These are phyloP conservation scores for Choanephora cucurbitarum DNA, from an alignment of 371 early-diverging fungal species.

Conservation along the genomic window DNA sequence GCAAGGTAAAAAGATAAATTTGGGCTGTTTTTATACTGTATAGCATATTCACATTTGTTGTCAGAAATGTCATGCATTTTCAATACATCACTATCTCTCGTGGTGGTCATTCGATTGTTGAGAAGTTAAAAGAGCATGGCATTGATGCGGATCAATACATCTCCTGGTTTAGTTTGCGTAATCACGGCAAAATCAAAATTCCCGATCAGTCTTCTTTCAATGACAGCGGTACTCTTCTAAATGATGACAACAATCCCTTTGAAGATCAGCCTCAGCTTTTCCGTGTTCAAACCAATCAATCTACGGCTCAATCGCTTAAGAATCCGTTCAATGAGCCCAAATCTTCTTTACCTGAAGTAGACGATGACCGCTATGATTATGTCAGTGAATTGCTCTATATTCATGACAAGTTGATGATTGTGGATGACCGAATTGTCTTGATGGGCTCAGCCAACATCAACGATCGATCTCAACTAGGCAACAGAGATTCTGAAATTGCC, in stretches of 20 bases:
- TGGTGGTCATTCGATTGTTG: conserved; percentile 72
- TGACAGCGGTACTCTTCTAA: conserved; percentile 18
- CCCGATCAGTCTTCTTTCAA: conserved; percentile 1
- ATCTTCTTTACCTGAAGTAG: conserved; percentile 8
- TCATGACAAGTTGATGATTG: conserved; percentile 91
- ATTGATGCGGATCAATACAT: conserved; percentile 77
- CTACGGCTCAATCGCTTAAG: conserved; percentile 3
- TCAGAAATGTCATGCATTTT: conserved; percentile 75
- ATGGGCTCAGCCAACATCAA: conserved; percentile 75
- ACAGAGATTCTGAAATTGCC: conserved; percentile 90
- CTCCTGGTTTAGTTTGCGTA: conserved; percentile 76
- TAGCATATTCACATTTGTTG: too few species aligned
- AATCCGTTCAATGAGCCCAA: neutral
- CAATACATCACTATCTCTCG: conserved; percentile 85
- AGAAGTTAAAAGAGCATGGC: conserved; percentile 63
- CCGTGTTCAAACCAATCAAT: conserved; percentile 11
- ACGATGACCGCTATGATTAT: conserved; percentile 47
- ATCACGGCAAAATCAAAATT: conserved; percentile 60
- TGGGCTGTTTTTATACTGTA: too few species aligned
- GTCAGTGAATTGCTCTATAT: conserved; percentile 89
- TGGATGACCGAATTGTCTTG: conserved; percentile 83
- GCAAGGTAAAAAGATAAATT: conserved; percentile 64
- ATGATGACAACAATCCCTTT: conserved; percentile 24
- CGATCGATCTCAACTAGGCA: conserved; percentile 80
- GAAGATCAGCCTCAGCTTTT: conserved; percentile 14